phyloP scores from a whole-genome alignment of 495 filamentous ascomycete species.

The Aspergillus taichungensis region DNA sequence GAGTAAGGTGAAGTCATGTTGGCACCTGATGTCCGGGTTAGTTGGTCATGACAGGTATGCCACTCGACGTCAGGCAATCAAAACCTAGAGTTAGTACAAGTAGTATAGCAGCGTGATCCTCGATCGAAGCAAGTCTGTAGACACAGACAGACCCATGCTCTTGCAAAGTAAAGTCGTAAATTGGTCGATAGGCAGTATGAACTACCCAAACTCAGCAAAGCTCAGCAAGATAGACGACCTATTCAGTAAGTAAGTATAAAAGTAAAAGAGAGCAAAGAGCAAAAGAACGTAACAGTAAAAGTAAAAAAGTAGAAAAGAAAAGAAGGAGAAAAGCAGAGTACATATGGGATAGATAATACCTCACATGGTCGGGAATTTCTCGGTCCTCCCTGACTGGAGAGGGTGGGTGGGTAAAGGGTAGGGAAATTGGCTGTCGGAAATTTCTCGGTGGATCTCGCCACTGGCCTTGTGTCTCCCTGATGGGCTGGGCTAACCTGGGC shows the following conservation, averaged over 20 bases:
- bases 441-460: conserved; percentile 1
- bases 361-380: too few species aligned
- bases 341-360: not conserved
- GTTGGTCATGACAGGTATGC: too few species aligned
- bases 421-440: not conserved
- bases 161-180: not conserved
- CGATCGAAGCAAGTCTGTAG: too few species aligned
- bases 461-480: not conserved
- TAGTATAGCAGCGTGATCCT: too few species aligned
- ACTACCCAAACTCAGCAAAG: too few species aligned
- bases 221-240: too few species aligned
- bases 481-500: conserved; percentile 4
- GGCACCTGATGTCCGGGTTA: too few species aligned
- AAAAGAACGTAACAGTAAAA: not conserved
- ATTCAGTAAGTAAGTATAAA: not conserved
- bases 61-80: too few species aligned
- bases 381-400: not conserved
- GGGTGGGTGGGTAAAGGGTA: not conserved
- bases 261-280: not conserved
- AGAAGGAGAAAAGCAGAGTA: not conserved
- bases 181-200: not conserved
- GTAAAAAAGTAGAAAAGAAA: not conserved
- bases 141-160: too few species aligned
- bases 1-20: too few species aligned
- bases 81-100: too few species aligned